phyloP scores from a whole-genome alignment of 2,329 filamentous ascomycete genomes.

The Fusarium torulosum region DNA sequence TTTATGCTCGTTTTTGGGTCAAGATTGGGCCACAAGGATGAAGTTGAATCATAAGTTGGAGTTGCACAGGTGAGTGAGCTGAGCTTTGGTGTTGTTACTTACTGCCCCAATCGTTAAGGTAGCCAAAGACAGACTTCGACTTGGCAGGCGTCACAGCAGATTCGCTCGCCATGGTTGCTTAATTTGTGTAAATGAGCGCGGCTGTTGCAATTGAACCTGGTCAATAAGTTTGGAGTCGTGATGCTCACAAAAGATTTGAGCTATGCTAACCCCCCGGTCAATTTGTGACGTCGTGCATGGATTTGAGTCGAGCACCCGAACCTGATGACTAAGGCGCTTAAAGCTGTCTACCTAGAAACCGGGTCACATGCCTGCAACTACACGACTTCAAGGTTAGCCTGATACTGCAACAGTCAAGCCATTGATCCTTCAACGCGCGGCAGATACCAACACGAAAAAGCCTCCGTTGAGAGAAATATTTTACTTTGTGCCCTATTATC shows the following conservation, averaged over 20 bases:
- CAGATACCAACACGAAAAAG: not conserved
- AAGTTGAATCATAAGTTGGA: slow-evolving; percentile 1
- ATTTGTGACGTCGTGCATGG: slow-evolving; percentile 37
- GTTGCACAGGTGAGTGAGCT: slow-evolving; percentile 16
- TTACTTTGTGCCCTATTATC: not conserved
- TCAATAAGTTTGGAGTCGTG: slow-evolving; percentile 21
- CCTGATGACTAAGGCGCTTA: slow-evolving; percentile 33
- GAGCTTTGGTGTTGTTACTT: slow-evolving; percentile 49
- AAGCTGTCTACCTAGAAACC: slow-evolving; percentile 10
- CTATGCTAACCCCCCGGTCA: slow-evolving; percentile 19
- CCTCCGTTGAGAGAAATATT: not conserved
- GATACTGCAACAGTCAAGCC: not conserved
- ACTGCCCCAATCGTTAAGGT: slow-evolving; percentile 64
- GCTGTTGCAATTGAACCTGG: slow-evolving; percentile 28
- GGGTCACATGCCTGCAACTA: slow-evolving; percentile 19
- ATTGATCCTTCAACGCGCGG: not conserved
- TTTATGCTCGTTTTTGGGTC: slow-evolving; percentile 1
- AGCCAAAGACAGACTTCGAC: slow-evolving; percentile 51
- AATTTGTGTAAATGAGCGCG: slow-evolving; percentile 13
- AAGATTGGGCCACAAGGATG: slow-evolving; percentile 5
- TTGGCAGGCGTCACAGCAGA: slow-evolving; percentile 30
- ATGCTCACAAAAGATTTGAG: slow-evolving; percentile 36
- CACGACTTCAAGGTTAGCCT: not conserved
- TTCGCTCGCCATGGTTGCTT: slow-evolving; percentile 49
- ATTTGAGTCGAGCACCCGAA: not conserved